phyloP scores from a whole-genome alignment of 2,329 filamentous ascomycete species.

The Paracoccidioides lutzii region DNA sequence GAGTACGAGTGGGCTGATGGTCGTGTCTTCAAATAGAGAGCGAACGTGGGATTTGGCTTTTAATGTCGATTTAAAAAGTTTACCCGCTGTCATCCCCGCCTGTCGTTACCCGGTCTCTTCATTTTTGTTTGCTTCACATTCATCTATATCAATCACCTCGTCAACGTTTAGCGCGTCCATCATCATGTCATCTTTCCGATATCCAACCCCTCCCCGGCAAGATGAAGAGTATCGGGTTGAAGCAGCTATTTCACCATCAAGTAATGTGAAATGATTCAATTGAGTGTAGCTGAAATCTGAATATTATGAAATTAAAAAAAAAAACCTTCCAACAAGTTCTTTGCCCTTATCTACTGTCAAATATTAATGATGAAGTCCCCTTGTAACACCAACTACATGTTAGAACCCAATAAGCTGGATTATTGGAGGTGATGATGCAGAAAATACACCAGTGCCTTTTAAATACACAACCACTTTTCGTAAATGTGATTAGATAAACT shows the following conservation, averaged over 20 bases:
- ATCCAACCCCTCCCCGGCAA: neutral
- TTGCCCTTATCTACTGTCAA: too few species aligned
- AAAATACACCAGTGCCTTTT: too few species aligned
- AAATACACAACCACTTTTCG: too few species aligned
- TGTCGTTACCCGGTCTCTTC: neutral
- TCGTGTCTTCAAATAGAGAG: constrained; percentile 94
- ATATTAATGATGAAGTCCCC: too few species aligned
- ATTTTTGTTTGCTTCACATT: neutral
- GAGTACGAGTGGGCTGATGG: constrained; percentile 76
- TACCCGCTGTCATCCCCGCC: neutral
- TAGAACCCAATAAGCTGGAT: too few species aligned
- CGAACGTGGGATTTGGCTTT: neutral
- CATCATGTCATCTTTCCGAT: neutral
- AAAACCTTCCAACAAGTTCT: neutral
- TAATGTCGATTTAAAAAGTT: neutral
- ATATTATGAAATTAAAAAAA: neutral
- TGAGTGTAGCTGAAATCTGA: neutral
- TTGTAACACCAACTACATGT: too few species aligned
- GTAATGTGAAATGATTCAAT: constrained; percentile 4
- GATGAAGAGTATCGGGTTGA: neutral
- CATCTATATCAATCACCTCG: neutral
- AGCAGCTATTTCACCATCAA: neutral
- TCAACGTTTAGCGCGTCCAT: neutral
- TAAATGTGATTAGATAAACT: too few species aligned
- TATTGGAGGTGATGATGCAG: too few species aligned